Percentiles rank a stretch among this genome's conserved stretches.
phyloP scores from a whole-genome alignment of 495 filamentous ascomycete genomes.

The Usnea hakonensis region DNA sequence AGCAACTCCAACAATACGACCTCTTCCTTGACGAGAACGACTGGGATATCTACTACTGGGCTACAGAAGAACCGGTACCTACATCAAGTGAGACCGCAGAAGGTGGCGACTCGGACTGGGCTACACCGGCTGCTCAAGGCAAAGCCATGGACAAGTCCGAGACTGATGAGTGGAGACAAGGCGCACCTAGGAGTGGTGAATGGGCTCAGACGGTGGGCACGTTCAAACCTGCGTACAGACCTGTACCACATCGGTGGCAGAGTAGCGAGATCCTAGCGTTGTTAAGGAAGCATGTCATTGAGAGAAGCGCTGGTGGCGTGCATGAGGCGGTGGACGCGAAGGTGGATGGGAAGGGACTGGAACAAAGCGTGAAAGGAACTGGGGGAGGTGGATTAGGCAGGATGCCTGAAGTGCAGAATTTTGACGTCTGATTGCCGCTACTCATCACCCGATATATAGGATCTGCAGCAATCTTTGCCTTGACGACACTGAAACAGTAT shows the following conservation, averaged over 20 bases:
- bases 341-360: slow-evolving; percentile 22
- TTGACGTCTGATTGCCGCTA: slow-evolving; percentile 26
- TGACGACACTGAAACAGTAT: not conserved
- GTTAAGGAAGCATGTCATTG: slow-evolving; percentile 71
- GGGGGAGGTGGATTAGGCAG: slow-evolving; percentile 42
- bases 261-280: slow-evolving; percentile 68
- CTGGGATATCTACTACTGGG: slow-evolving; percentile 99
- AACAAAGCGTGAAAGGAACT: slow-evolving; percentile 23
- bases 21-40: slow-evolving; percentile 96
- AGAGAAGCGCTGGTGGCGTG: slow-evolving; percentile 47
- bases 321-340: slow-evolving; percentile 38
- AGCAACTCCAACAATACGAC: slow-evolving; percentile 79
- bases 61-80: slow-evolving; percentile 71
- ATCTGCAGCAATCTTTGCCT: not conserved
- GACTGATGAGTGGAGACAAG: slow-evolving; percentile 49
- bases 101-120: slow-evolving; percentile 19
- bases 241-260: slow-evolving; percentile 78
- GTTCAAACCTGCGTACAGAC: slow-evolving; percentile 87
- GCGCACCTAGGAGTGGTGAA: slow-evolving; percentile 58
- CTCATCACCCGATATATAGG: not conserved
- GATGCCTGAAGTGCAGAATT: slow-evolving; percentile 48
- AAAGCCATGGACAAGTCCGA: slow-evolving; percentile 35
- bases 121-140: slow-evolving; percentile 29
- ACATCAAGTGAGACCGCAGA: slow-evolving; percentile 36
- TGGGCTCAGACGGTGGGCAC: slow-evolving; percentile 96